Evolutionary conservation across 192 early-diverging fungal species (phyloP).

Genomic region (Backusella sp.): DNA sequence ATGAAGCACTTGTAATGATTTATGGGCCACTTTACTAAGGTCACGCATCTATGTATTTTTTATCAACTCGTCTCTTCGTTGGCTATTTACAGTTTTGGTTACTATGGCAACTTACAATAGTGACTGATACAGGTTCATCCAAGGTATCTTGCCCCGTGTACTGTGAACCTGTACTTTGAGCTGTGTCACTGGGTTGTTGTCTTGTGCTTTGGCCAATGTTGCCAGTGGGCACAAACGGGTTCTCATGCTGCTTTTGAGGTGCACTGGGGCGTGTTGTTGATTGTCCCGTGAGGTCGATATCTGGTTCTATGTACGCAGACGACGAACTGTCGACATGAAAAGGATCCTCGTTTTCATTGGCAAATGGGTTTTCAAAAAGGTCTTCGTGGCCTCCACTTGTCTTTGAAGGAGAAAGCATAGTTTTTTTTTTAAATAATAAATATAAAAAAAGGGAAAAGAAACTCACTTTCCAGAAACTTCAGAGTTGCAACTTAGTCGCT

Average conservation of each 20-base stretch:
- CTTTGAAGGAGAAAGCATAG: constrained; percentile 26
- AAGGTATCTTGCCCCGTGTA: constrained; percentile 67
- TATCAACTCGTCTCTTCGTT: neutral
- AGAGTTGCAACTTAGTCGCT: no score
- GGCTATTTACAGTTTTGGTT: neutral
- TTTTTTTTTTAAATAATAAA: neutral
- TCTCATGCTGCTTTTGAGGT: neutral
- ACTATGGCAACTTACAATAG: constrained; percentile 60
- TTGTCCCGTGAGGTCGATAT: constrained; percentile 31
- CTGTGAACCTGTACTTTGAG: constrained; percentile 2
- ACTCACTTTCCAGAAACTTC: no score
- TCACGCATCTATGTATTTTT: constrained; percentile 60
- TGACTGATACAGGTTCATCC: constrained; percentile 91
- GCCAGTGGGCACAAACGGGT: constrained; percentile 18
- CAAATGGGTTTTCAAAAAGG: constrained; percentile 26
- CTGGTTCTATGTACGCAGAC: constrained; percentile 27
- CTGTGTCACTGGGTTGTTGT: neutral
- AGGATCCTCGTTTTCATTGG: neutral
- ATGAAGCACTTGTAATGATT: constrained; percentile 68
- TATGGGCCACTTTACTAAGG: constrained; percentile 65
- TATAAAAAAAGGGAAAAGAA: neutral
- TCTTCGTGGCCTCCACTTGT: constrained; percentile 2
- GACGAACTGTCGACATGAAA: neutral
- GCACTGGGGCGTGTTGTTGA: constrained; percentile 17
- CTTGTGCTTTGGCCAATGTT: constrained; percentile 17